Percentiles rank a stretch among this genome's conserved stretches.
phyloP scores from a whole-genome alignment of 352 stramenopile genomes.

The Labyrinthula sp. region DNA sequence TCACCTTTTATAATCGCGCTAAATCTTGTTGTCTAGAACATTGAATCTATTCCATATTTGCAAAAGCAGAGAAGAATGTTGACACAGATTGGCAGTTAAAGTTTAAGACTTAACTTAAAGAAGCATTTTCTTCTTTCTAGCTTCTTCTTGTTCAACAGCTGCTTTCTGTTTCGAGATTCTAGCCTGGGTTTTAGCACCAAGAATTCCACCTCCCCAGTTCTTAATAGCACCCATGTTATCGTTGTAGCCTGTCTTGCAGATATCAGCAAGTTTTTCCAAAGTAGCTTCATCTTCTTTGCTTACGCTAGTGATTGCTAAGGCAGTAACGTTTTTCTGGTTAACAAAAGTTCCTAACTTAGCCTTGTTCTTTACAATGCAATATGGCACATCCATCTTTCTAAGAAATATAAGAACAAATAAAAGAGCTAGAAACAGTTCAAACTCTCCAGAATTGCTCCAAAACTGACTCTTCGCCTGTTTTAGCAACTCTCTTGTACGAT shows the following conservation, averaged over 20 bases:
- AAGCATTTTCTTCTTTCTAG: conserved; percentile 66
- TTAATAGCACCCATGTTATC: conserved; percentile 62
- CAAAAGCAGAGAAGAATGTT: no score
- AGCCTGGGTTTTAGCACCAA: conserved; percentile 98
- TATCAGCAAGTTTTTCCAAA: conserved; percentile 69
- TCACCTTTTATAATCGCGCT: no score
- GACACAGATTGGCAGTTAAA: no score
- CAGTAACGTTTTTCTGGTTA: conserved; percentile 91
- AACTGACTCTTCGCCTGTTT: no score
- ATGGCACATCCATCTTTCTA: conserved; percentile 97
- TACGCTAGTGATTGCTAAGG: conserved; percentile 79
- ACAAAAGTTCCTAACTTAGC: conserved; percentile 86
- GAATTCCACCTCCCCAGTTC: conserved; percentile 97
- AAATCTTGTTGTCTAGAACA: no score
- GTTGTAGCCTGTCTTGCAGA: conserved; percentile 90
- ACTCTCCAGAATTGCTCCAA: not conserved
- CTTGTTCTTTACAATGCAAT: conserved; percentile 98
- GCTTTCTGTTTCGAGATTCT: conserved; percentile 94
- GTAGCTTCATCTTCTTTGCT: conserved; percentile 92
- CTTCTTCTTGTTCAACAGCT: conserved; percentile 81
- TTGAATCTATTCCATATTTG: no score
- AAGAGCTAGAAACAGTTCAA: conserved; percentile 71
- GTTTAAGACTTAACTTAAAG: no score
- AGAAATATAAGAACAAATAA: conserved; percentile 39
- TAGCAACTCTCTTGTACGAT: no score